Percentiles rank a stretch among this genome's conserved stretches.
Evolutionary conservation across 2,329 filamentous ascomycete species (phyloP).

Genomic region (Mariannaea elegans): DNA sequence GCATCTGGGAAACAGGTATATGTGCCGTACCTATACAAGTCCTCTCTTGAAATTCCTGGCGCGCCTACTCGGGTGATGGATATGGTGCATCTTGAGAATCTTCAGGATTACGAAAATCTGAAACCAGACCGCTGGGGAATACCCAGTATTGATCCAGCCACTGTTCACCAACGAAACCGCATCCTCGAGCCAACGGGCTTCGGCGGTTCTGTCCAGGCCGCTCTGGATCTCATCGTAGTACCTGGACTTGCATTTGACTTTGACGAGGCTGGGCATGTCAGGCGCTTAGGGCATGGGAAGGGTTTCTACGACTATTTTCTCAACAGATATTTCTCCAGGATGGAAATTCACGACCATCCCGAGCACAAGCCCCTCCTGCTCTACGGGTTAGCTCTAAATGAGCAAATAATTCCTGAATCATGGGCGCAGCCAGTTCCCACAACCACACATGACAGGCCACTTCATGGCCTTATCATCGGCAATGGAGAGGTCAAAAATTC

Average conservation of each 20-base stretch:
- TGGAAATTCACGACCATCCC: constrained; percentile 45
- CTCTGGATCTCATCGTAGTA: constrained; percentile 87
- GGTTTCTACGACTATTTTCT: constrained; percentile 98
- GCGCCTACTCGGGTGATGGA: constrained; percentile 83
- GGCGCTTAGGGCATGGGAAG: constrained; percentile 90
- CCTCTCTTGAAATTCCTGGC: constrained; percentile 53
- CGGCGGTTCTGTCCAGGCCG: constrained; percentile 52
- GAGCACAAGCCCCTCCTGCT: constrained; percentile 56
- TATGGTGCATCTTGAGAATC: constrained; percentile 82
- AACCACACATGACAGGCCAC: constrained; percentile 77
- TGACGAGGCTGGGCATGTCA: constrained; percentile 63
- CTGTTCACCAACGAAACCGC: constrained; percentile 73
- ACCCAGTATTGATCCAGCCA: constrained; percentile 77
- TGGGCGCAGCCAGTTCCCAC: constrained; percentile 74
- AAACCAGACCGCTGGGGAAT: constrained; percentile 91
- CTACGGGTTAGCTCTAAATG: constrained; percentile 83
- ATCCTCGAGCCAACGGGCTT: constrained; percentile 72
- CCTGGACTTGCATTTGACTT: constrained; percentile 92
- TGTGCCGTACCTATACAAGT: constrained; percentile 85
- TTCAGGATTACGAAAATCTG: constrained; percentile 81
- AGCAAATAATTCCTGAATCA: constrained; percentile 76
- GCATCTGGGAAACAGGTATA: constrained; percentile 83
- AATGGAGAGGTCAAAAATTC: constrained; percentile 65
- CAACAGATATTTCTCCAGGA: constrained; percentile 70
- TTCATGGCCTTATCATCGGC: constrained; percentile 81